These are phyloP conservation scores for Aquilaria malaccensis DNA, from an alignment of 345 rosid species.

Conservation along the genomic window DNA sequence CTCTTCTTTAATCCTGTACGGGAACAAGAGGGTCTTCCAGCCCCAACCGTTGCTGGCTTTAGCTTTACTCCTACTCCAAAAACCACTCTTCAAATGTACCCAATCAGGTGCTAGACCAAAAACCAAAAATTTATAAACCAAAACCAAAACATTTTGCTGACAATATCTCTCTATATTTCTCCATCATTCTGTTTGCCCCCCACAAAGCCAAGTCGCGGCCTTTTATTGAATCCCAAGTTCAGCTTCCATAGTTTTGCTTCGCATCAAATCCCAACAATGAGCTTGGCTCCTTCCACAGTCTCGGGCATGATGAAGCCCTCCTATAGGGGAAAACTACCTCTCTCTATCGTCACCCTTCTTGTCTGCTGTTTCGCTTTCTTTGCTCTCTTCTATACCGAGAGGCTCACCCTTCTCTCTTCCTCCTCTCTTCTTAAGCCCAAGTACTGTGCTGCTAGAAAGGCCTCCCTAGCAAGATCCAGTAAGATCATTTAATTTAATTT, in stretches of 20 bases:
- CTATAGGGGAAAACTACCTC: conserved; percentile 50
- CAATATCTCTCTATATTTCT: not conserved
- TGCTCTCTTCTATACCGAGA: conserved; percentile 59
- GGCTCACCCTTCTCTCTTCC: conserved; percentile 39
- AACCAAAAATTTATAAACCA: not conserved
- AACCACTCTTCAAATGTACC: too few species aligned
- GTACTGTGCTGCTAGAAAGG: conserved; percentile 47
- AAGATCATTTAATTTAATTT: conserved; percentile 16
- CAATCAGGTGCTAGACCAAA: too few species aligned
- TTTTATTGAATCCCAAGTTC: not conserved
- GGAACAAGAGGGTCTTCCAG: not conserved
- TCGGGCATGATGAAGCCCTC: conserved; percentile 21
- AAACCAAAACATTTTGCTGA: not conserved
- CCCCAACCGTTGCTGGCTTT: conserved; percentile 35
- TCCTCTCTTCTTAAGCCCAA: conserved; percentile 32
- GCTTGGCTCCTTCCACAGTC: conserved; percentile 24
- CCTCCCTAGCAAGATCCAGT: conserved; percentile 40
- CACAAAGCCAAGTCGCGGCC: not conserved
- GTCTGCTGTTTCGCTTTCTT: conserved; percentile 48
- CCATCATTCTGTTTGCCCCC: conserved; percentile 27
- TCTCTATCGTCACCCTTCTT: conserved; percentile 35
- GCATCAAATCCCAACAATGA: conserved; percentile 23
- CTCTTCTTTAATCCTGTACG: conserved; percentile 10
- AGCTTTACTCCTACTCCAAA: conserved; percentile 68
- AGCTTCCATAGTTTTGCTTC: not conserved